Percentiles rank a stretch among this genome's conserved stretches.
These are phyloP conservation scores for Heliosperma pusillum DNA, from an alignment of 148 eudicot species.

Conservation along the genomic window DNA sequence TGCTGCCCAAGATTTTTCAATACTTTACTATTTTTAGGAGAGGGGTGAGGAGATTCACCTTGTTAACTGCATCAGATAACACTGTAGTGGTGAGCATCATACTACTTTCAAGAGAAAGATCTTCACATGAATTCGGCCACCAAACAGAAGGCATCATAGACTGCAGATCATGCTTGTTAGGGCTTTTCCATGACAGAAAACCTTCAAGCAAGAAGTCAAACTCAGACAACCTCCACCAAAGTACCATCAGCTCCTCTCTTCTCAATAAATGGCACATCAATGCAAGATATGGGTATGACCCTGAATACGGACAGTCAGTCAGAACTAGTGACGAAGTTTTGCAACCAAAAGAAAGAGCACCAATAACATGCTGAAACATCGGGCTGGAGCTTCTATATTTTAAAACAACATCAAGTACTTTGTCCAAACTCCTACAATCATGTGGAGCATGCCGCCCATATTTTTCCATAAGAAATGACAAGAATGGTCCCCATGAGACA, in stretches of 20 bases:
- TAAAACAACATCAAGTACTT: constrained; percentile 63
- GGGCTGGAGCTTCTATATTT: constrained; percentile 47
- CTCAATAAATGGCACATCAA: constrained; percentile 69
- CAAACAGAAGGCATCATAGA: constrained; percentile 82
- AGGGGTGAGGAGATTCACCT: constrained; percentile 34
- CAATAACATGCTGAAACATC: constrained; percentile 54
- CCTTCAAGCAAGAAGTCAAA: constrained; percentile 88
- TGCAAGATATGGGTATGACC: constrained; percentile 87
- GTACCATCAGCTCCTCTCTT: constrained; percentile 72
- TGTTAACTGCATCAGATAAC: constrained; percentile 65
- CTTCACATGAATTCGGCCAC: constrained; percentile 92
- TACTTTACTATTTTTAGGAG: not conserved
- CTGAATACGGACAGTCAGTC: constrained; percentile 84
- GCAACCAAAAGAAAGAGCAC: constrained; percentile 75
- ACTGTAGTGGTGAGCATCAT: constrained; percentile 76
- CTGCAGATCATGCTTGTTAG: constrained; percentile 83
- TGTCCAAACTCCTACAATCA: constrained; percentile 70
- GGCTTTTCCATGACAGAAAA: constrained; percentile 73
- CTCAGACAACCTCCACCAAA: constrained; percentile 77
- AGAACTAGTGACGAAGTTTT: constrained; percentile 67
- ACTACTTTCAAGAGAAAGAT: constrained; percentile 72
- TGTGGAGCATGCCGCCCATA: constrained; percentile 69
- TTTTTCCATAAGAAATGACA: constrained; percentile 64
- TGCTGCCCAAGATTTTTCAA: too few species aligned
- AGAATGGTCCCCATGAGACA: constrained; percentile 70